Evolutionary conservation across 2,329 filamentous ascomycete genomes (phyloP).

Genomic region (Scleromitrula shiraiana): DNA sequence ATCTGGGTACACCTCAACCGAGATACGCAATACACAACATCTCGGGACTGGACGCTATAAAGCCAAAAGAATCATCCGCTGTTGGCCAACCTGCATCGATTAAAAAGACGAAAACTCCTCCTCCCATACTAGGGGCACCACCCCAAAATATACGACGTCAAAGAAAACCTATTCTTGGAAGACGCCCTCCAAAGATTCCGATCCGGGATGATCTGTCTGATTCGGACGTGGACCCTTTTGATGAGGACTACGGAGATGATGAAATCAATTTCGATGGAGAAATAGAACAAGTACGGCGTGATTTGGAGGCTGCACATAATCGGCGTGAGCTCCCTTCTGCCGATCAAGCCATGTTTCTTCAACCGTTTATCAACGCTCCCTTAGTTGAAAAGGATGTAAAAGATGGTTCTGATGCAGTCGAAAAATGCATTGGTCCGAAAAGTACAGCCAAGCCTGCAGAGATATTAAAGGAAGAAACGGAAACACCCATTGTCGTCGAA

Average conservation of each 20-base stretch:
- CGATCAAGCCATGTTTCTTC: constrained; percentile 12
- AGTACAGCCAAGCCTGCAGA: not conserved
- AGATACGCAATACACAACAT: not conserved
- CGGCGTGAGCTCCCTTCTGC: constrained; percentile 18
- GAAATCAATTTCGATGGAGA: constrained; percentile 29
- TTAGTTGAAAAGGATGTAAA: not conserved
- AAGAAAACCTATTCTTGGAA: constrained; percentile 17
- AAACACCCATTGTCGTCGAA: not conserved
- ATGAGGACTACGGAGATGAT: constrained; percentile 23
- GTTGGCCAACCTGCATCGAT: no score
- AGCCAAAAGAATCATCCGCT: not conserved
- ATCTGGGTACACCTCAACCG: not conserved
- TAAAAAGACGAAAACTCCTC: no score
- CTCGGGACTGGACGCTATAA: not conserved
- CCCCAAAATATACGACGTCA: constrained; percentile 6
- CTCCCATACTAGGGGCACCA: no score
- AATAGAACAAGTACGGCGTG: constrained; percentile 21
- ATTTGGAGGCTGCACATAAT: constrained; percentile 15
- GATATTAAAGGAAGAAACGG: not conserved
- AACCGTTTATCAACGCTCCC: constrained; percentile 15
- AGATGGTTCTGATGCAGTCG: not conserved
- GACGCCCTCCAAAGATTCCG: constrained; percentile 12
- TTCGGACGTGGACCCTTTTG: constrained; percentile 26
- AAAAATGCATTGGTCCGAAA: not conserved
- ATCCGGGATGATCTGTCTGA: constrained; percentile 16